Evolutionary conservation across 306 rosid species (phyloP), one percentile per base, ranked within the genome.

Genomic region (Pyrus communis): DNA sequence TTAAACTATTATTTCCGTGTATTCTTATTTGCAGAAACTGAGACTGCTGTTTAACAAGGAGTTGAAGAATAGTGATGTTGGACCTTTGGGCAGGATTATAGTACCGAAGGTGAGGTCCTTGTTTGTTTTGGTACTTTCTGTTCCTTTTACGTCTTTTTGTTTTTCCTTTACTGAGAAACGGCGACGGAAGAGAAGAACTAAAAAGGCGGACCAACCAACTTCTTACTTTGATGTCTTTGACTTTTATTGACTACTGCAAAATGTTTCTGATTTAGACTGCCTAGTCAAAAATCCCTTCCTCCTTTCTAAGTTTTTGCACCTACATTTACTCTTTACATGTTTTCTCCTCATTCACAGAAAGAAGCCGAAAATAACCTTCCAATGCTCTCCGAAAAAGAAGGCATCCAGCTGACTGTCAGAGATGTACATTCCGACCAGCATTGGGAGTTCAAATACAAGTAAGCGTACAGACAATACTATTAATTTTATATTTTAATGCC

Each of bases 311-410:
- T 76, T 75, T 14, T 75, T 81, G 77, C 69, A 62, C 68, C 25
- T 49, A 15, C 54, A 49, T 23, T 6, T 45, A 23, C 7, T 60
- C 33, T 35, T 2, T 62, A 9, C 51, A 55, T 51, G 4, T 19
- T 9, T 35, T 14, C 14, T 54, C 66, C 55, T 42, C 51, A 19
- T 79, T 71, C 46, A 75, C 72, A 93, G 98, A 87, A 66, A n/a
- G 91, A 81, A 55, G 91, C 86, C 28, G 95, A 91, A 78, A 77
- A 58, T 17, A 82, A 84, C 59, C 92, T 93, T 58, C 98, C 96
- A 0, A 7, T 22, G 13, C 84, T 91, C 25, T 0, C 7, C 5
- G 70, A 79, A 45, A 89, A 72, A 73, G 89, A 89, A 67, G 95
- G 93, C 62, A 82, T 81, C 7, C 72, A 66, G 23, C 4, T 89